Base-by-base conservation (phyloP, 768 basidiomycete genomes). In the Suillus clintonianus region DNA sequence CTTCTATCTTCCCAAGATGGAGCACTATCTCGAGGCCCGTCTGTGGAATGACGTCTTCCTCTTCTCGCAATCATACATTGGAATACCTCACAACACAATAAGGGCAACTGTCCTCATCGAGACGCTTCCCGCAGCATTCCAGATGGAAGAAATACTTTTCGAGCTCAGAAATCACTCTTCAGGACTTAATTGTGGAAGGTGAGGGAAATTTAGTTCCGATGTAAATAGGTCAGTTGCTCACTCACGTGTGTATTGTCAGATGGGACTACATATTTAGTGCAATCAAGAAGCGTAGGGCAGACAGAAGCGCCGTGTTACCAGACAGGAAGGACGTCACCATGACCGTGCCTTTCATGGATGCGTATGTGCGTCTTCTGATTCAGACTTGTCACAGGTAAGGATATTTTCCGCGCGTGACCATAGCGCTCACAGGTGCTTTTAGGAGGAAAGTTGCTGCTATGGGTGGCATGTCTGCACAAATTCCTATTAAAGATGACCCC, bases 391-490 rank as follows among this genome's bases (percentile, higher is more conserved):
- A 99, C 77, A 94, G 83, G 95, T 94, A 76, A 41, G 27, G 24
- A 39, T 39, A 57, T 27, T 57, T 57, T 57, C 34, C 1, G 7
- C 42, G 45, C 59, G 48, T 19, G 45, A 53, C 19, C 11, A 41
- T 32, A 19, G 24, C 27, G 39, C 50, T 72, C 34, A 68, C 27
- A 14, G 57, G 17, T 65, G 19, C 36, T 64, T 32, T 58, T 68
- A 95, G 92, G 74, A 95, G 96, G 69, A 96, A 97, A 71, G 97
- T 99, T 24, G 97, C 97, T 6, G 97, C 97, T 5, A 98, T 99
- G 91, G 97, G 97, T 67, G 97, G 97, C 68, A 99, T 99, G 97
- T 95, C 97, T 34, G 97, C 97, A n/a, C 95, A 97, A 74, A 99
- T 99, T 72, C 97, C 97, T 22, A 97, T 99, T 83, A 99, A 95